Evolutionary conservation across 257 asterid species (phyloP), one percentile per base, ranked within the genome.

Genomic region (Capsicum baccatum): DNA sequence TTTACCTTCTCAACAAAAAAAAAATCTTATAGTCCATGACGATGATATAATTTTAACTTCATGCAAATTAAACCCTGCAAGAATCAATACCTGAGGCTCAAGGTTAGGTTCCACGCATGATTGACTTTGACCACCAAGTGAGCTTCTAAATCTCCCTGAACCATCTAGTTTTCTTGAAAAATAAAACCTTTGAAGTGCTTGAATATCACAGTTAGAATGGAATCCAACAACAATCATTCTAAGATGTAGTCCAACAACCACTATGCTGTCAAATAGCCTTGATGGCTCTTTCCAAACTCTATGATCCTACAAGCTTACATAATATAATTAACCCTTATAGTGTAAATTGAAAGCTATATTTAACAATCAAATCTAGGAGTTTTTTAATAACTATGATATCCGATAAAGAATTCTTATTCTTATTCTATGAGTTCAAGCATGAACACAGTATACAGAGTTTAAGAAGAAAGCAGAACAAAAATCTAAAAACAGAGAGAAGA

Each of bases 251-350:
- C 99, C 99, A 58, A 94, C 95, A 85, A 97, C 96, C 63, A 97
- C 99, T 96, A 97, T 89, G 92, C 99, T 97, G 88, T 97, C 99
- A 83, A 97, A 92, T 78, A 94, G 94, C 86, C 91, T 92, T 54
- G 99, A 89, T 69, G 95, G 97, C 84, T 92, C 99, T 88, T 91
- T 94, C 98, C 98, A 91, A 83, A 95, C 95, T 91, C 89, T 94
- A 89, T 94, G 97, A 90, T 95, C 98, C 99, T 97, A 94, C 89
- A 88, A 83, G 85, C 84, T 84, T 87, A 68, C 76, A 86, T 73
- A 79, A 84, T 64, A 87, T 86, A 86, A 86, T 67, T 86, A 90
- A 85, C 42, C 42, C 14, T 19, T 6, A 8, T 5, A 54, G 64
- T 2, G 26, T 78, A 78, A 76, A 78, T 14, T 54, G 48, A 52